Percentiles rank a stretch among this genome's conserved stretches.
These are phyloP conservation scores for Blepharisma stoltei DNA, from an alignment of 73 alveolate genomes.

Conservation along the genomic window DNA sequence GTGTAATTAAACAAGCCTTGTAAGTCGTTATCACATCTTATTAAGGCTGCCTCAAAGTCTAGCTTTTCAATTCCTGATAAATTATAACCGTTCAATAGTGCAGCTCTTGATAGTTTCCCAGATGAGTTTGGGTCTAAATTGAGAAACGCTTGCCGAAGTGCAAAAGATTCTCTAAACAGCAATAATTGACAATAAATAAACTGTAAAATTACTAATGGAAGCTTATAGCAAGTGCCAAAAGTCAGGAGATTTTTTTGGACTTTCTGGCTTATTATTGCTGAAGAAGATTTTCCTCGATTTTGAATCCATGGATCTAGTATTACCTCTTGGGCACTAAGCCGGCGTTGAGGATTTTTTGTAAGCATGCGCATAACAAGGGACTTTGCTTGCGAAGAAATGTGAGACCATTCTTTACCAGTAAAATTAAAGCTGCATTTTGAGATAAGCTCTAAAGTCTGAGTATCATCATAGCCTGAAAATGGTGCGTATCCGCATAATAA, in stretches of 20 bases:
- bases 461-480: conserved; percentile 35
- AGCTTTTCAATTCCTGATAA: conserved; percentile 27
- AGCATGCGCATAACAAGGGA: conserved; percentile 38
- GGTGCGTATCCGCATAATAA: conserved; percentile 48
- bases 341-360: conserved; percentile 22
- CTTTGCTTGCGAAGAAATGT: conserved; percentile 48
- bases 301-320: conserved; percentile 41
- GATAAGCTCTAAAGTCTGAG: conserved; percentile 25
- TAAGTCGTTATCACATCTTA: conserved; percentile 51
- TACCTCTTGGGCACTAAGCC: conserved; percentile 45
- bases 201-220: conserved; percentile 65
- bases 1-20: conserved; percentile 71
- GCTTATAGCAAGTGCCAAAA: conserved; percentile 36
- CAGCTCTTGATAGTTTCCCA: conserved; percentile 75
- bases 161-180: conserved; percentile 49
- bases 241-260: conserved; percentile 11
- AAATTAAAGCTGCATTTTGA: conserved; percentile 34
- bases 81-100: conserved; percentile 62
- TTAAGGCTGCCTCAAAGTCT: conserved; percentile 41
- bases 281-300: neutral
- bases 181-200: conserved; percentile 65
- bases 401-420: conserved; percentile 48
- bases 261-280: neutral
- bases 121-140: conserved; percentile 73
- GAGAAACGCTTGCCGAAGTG: conserved; percentile 63